Conservation (phyloP, 441 rosid species). For the Euphorbia schlechtendalii region DNA sequence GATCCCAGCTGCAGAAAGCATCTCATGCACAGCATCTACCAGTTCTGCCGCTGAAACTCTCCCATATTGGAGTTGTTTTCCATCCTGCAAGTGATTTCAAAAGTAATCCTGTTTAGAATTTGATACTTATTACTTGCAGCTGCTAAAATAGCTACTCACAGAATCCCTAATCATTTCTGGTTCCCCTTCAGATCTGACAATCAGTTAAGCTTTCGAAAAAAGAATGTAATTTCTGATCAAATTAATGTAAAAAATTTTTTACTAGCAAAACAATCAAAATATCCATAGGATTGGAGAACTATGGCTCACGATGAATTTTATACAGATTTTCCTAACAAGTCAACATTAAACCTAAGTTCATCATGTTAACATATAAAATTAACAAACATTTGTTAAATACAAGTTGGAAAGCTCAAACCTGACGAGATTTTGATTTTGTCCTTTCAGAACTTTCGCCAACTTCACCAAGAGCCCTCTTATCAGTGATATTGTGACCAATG, state of each 20-base stretch:
- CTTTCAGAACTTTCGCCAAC: conserved; percentile 51
- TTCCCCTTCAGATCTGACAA: neutral
- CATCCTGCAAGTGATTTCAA: conserved; percentile 34
- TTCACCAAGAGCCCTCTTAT: conserved; percentile 24
- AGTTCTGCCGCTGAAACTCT: conserved; percentile 79
- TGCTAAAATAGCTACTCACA: neutral
- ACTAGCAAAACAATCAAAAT: neutral
- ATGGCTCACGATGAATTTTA: conserved; percentile 5
- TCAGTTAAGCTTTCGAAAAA: neutral
- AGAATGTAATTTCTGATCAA: neutral
- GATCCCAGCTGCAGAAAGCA: conserved; percentile 94
- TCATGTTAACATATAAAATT: neutral
- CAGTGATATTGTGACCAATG: conserved; percentile 23
- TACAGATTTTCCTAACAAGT: neutral
- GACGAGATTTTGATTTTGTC: conserved; percentile 40
- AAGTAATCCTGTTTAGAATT: neutral
- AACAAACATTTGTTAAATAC: neutral
- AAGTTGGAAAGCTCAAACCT: conserved; percentile 41
- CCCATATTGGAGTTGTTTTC: conserved; percentile 57
- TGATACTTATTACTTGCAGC: too few species aligned
- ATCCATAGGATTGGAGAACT: neutral
- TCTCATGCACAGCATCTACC: conserved; percentile 88
- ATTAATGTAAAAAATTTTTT: neutral
- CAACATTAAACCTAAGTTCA: neutral
- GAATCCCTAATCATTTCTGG: neutral